These are phyloP conservation scores for Cryptosporidium baileyi DNA, from an alignment of 169 alveolate species.

Conservation along the genomic window DNA sequence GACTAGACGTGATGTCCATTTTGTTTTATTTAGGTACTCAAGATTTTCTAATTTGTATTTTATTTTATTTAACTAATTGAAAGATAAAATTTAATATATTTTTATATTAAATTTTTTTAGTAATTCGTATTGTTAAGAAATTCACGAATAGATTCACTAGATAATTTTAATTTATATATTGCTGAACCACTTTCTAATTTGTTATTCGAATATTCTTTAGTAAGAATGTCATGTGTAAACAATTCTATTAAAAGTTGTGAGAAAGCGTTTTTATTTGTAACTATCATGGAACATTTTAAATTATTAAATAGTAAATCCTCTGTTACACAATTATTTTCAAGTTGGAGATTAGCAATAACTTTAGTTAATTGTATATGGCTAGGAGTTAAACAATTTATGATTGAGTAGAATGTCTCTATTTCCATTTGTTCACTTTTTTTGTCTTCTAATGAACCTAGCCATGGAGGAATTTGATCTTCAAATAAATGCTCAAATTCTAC, in stretches of 20 bases:
- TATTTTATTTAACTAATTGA: not conserved
- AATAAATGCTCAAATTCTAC: conserved; percentile 21
- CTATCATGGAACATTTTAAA: conserved; percentile 37
- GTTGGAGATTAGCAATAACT: conserved; percentile 13
- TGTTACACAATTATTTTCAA: conserved; percentile 12
- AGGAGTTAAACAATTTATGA: conserved; percentile 50
- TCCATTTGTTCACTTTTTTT: not conserved
- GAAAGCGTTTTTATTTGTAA: conserved; percentile 39
- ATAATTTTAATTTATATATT: not conserved
- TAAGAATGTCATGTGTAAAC: conserved; percentile 17
- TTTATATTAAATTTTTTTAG: not conserved
- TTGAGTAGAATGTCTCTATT: conserved; percentile 9
- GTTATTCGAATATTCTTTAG: not conserved
- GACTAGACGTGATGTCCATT: not conserved
- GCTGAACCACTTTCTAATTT: not conserved
- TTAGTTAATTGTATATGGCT: conserved; percentile 52
- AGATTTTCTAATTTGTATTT: not conserved
- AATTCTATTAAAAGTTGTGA: conserved; percentile 47
- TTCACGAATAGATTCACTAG: not conserved
- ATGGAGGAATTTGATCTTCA: not conserved
- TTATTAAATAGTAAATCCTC: conserved; percentile 21
- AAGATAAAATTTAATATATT: not conserved
- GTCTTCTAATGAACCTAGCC: conserved; percentile 7
- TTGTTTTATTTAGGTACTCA: not conserved
- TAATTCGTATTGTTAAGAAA: not conserved